Evolutionary conservation across 208 protist species (phyloP).

Genomic region (Trypanosoma mega): DNA sequence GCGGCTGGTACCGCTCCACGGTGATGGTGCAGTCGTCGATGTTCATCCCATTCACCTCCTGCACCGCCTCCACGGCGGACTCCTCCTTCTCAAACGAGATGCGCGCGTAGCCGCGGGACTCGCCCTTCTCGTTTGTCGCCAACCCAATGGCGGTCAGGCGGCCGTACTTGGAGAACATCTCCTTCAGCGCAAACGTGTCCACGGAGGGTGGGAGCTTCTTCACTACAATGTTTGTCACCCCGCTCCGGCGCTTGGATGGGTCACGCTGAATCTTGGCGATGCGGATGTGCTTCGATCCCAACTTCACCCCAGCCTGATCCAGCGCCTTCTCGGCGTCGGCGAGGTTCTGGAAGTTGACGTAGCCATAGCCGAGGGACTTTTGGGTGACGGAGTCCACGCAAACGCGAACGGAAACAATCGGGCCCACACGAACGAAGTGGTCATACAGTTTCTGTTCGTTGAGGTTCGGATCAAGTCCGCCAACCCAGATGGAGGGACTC

Average conservation of each 20-base stretch:
- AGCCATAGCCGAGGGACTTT: constrained; percentile 98
- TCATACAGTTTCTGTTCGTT: constrained; percentile 97
- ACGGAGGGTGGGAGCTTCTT: constrained; percentile 96
- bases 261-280: constrained; percentile 99
- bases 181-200: constrained; percentile 95
- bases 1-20: constrained; percentile 94
- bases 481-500: constrained; percentile 97
- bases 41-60: constrained; percentile 85
- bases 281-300: constrained; percentile 93
- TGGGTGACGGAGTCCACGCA: constrained; percentile 96
- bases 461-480: constrained; percentile 95
- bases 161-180: constrained; percentile 94
- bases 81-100: constrained; percentile 96
- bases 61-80: constrained; percentile 90
- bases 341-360: constrained; percentile 99
- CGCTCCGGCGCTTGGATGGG: constrained; percentile 96
- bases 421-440: constrained; percentile 97
- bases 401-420: constrained; percentile 97
- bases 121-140: constrained; percentile 88
- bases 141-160: constrained; percentile 91
- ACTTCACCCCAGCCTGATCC: constrained; percentile 95
- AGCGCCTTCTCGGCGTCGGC: constrained; percentile 98
- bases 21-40: constrained; percentile 92
- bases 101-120: constrained; percentile 96
- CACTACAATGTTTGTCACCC: constrained; percentile 98